Conservation (phyloP, 169 alveolate species). For the Eimeria sp. region DNA sequence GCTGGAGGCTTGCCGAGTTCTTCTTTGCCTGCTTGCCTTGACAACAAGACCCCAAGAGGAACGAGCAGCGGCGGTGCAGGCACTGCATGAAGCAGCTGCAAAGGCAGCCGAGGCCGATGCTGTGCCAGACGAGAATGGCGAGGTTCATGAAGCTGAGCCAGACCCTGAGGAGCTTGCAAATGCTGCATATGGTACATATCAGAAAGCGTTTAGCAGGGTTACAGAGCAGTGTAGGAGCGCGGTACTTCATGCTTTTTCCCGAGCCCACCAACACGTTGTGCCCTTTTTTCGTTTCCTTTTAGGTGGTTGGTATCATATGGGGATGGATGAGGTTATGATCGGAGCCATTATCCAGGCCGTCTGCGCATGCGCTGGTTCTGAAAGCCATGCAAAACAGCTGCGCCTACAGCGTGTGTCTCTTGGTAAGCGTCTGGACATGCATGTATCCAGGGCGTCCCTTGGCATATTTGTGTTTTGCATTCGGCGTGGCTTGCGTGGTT, state of each 20-base stretch:
- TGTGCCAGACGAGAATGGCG: constrained; percentile 70
- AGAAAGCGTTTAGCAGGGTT: neutral
- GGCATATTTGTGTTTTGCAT: neutral
- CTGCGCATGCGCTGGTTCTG: constrained; percentile 85
- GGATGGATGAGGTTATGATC: constrained; percentile 85
- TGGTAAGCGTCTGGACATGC: constrained; percentile 38
- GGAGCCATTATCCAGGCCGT: constrained; percentile 84
- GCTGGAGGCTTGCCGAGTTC: constrained; percentile 90
- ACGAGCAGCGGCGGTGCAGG: constrained; percentile 82
- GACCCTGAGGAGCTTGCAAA: constrained; percentile 79
- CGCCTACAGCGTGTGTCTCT: constrained; percentile 88
- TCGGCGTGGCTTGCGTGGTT: neutral
- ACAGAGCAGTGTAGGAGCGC: neutral
- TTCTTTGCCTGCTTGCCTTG: constrained; percentile 74
- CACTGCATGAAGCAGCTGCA: constrained; percentile 69
- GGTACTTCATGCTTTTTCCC: neutral
- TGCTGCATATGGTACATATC: constrained; percentile 72
- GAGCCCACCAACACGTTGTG: neutral
- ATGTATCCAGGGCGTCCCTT: neutral
- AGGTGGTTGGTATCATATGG: constrained; percentile 85
- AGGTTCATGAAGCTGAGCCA: constrained; percentile 73
- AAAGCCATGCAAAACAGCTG: constrained; percentile 86
- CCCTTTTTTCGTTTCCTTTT: neutral
- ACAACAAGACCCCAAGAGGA: constrained; percentile 78
- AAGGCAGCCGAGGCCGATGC: constrained; percentile 59